A percentile compares a stretch with the other conserved stretches of the same genome.
Conservation (phyloP, 2,329 filamentous ascomycete genomes). For the Microthyrium microscopicum region DNA sequence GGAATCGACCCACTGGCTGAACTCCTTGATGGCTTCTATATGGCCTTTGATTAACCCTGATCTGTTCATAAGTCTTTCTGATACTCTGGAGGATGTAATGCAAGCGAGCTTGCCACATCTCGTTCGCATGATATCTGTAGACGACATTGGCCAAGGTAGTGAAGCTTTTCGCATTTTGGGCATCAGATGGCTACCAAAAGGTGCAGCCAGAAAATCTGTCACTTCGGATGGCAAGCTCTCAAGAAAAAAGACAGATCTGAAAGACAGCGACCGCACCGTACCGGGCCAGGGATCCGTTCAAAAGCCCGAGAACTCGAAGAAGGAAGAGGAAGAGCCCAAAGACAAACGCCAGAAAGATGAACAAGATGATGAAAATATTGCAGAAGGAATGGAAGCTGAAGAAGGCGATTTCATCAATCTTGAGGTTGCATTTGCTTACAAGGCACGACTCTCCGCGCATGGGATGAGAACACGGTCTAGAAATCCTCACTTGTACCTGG, state of each 20-base stretch:
- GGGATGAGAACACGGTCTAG: conserved; percentile 47
- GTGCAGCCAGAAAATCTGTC: conserved; percentile 47
- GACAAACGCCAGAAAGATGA: conserved; percentile 19
- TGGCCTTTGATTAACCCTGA: conserved; percentile 66
- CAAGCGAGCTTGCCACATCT: conserved; percentile 55
- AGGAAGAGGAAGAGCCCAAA: conserved; percentile 15
- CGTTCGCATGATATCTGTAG: conserved; percentile 58
- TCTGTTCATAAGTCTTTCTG: conserved; percentile 49
- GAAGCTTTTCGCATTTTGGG: conserved; percentile 55
- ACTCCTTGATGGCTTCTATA: conserved; percentile 47
- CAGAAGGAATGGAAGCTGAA: conserved; percentile 55
- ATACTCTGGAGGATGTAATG: conserved; percentile 66
- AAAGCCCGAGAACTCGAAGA: conserved; percentile 18
- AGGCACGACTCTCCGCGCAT: conserved; percentile 43
- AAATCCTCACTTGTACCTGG: conserved; percentile 56
- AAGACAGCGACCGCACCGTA: conserved; percentile 34
- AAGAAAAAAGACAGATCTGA: conserved; percentile 23
- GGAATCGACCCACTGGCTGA: conserved; percentile 56
- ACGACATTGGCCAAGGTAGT: conserved; percentile 60
- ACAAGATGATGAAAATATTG: conserved; percentile 20
- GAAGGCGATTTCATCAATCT: conserved; percentile 66
- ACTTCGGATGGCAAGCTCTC: conserved; percentile 38
- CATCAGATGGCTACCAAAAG: conserved; percentile 54
- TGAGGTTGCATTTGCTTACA: conserved; percentile 59
- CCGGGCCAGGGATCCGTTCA: conserved; percentile 24